Percentiles rank a stretch among this genome's conserved stretches.
Conservation (phyloP, 192 early-diverging fungal species). For the Entomortierella beljakovae region DNA sequence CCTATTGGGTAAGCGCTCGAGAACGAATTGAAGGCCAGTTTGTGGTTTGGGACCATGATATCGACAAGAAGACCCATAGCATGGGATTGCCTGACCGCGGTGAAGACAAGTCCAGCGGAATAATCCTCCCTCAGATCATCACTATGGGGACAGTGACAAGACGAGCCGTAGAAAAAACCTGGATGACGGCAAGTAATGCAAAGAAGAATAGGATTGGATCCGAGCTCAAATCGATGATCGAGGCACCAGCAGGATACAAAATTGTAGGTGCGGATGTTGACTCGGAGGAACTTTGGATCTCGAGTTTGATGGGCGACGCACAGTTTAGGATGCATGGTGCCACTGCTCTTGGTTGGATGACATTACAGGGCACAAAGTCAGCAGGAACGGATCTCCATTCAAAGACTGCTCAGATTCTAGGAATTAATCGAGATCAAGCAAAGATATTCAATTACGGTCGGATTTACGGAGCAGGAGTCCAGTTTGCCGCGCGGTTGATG, state of each 20-base stretch:
- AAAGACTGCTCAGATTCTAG: slow-evolving; percentile 87
- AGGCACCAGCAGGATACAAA: slow-evolving; percentile 83
- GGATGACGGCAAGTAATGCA: slow-evolving; percentile 96
- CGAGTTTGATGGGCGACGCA: slow-evolving; percentile 92
- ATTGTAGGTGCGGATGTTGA: slow-evolving; percentile 98
- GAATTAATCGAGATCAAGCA: slow-evolving; percentile 88
- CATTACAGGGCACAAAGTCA: slow-evolving; percentile 92
- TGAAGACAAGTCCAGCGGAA: slow-evolving; percentile 59
- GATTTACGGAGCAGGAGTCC: slow-evolving; percentile 94
- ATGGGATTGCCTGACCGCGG: slow-evolving; percentile 57
- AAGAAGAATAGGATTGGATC: slow-evolving; percentile 91
- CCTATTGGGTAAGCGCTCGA: slow-evolving; percentile 93
- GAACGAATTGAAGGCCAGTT: slow-evolving; percentile 87
- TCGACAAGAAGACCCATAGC: slow-evolving; percentile 32
- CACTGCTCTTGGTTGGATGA: slow-evolving; percentile 98
- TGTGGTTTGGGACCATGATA: slow-evolving; percentile 77
- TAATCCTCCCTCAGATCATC: slow-evolving; percentile 91
- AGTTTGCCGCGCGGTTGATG: slow-evolving; percentile 83
- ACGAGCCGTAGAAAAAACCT: slow-evolving; percentile 90
- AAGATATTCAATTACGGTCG: slow-evolving; percentile 97
- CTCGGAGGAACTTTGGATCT: slow-evolving; percentile 97
- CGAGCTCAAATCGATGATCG: slow-evolving; percentile 91
- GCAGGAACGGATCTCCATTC: slow-evolving; percentile 94
- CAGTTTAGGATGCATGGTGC: slow-evolving; percentile 94
- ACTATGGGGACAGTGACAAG: slow-evolving; percentile 98